A percentile compares a stretch with the other conserved stretches of the same genome.
These are phyloP conservation scores for Schizochytrium sp. DNA, from an alignment of 108 stramenopile species.

Conservation along the genomic window DNA sequence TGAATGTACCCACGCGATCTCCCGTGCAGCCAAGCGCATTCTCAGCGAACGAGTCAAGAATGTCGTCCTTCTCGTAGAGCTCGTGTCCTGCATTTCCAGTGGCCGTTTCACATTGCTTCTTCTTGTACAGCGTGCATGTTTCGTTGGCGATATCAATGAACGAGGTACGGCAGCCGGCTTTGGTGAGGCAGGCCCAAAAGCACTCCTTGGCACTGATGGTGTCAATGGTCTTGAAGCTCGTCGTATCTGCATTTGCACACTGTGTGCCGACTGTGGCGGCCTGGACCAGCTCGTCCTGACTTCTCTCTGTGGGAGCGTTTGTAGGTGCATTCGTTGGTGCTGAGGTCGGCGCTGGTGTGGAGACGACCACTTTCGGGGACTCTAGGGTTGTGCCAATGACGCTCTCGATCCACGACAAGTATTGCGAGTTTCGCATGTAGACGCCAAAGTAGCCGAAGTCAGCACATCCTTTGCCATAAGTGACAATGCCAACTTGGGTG, in stretches of 20 bases:
- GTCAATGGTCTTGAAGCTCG: not conserved
- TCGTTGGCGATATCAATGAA: not conserved
- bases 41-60: not conserved
- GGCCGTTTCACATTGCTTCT: not conserved
- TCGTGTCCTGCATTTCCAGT: not conserved
- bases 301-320: not conserved
- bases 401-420: not conserved
- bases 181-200: not conserved
- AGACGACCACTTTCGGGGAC: not conserved
- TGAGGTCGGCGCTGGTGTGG: not conserved
- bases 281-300: too few relatives aligned
- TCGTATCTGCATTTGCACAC: too few relatives aligned
- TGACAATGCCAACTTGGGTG: not conserved
- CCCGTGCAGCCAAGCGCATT: not conserved
- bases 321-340: not conserved
- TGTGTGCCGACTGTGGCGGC: too few relatives aligned
- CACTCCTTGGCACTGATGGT: not conserved
- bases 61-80: not conserved
- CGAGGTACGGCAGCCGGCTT: not conserved
- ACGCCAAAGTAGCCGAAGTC: not conserved
- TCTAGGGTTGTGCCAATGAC: not conserved
- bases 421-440: not conserved
- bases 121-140: not conserved
- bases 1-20: not conserved
- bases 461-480: not conserved